Percentiles rank a stretch among this genome's conserved stretches.
Conservation (phyloP, 2,329 filamentous ascomycete species). For the Fusarium sp. region DNA sequence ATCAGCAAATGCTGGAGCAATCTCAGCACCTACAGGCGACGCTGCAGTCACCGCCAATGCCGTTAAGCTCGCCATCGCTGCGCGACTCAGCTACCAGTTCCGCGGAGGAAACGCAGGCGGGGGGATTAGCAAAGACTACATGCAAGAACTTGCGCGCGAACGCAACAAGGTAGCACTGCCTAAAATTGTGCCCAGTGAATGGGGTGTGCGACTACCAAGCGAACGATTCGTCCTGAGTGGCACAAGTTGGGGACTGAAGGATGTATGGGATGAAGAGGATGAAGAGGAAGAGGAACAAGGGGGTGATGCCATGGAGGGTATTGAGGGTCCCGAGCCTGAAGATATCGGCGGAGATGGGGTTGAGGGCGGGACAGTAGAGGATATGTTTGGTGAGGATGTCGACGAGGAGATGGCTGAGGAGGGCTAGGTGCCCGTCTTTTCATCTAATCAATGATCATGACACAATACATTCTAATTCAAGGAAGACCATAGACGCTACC, state of each 20-base stretch:
- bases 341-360: slow-evolving; percentile 57
- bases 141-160: slow-evolving; percentile 76
- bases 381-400: slow-evolving; percentile 62
- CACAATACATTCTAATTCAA: neutral
- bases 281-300: slow-evolving; percentile 52
- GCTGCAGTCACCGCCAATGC: slow-evolving; percentile 71
- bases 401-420: slow-evolving; percentile 65
- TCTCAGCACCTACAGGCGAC: slow-evolving; percentile 57
- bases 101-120: slow-evolving; percentile 60
- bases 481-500: neutral
- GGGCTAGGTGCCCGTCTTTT: slow-evolving; percentile 18
- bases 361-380: slow-evolving; percentile 61
- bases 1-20: slow-evolving; percentile 58
- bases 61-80: slow-evolving; percentile 75
- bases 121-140: slow-evolving; percentile 75
- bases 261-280: slow-evolving; percentile 63
- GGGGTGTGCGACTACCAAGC: slow-evolving; percentile 71
- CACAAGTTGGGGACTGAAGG: slow-evolving; percentile 69
- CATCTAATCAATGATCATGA: neutral
- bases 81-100: slow-evolving; percentile 74
- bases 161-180: slow-evolving; percentile 73
- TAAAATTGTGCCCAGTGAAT: slow-evolving; percentile 69
- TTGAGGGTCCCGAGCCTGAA: slow-evolving; percentile 52
- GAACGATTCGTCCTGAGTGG: slow-evolving; percentile 75
- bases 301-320: slow-evolving; percentile 59